Base-by-base conservation (phyloP, 768 basidiomycete species). In the Trametes meyenii region DNA sequence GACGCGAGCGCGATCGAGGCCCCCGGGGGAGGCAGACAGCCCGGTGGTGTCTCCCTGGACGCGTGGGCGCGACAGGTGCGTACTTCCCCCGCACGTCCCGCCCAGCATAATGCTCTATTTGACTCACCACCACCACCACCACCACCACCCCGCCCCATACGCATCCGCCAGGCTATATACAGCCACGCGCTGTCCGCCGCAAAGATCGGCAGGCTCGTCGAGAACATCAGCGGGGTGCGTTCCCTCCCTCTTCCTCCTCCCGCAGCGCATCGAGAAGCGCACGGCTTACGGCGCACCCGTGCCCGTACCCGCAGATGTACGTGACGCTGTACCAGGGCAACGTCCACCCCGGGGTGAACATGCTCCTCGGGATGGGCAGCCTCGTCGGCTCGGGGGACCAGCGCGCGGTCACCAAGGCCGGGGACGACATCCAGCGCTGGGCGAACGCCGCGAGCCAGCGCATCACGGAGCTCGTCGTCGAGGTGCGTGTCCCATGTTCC, bases 281-380 rank as follows among this genome's bases (percentile, higher is more conserved):
- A 42, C 40, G 13, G 4, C 3, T 42, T 12, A n/a, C 40, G 40
- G 4, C 3, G 2, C 14, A n/a, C n/a, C 2, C n/a, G n/a, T n/a
- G n/a, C n/a, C 40, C 40, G 11, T 12, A n/a, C 40, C 40, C 40
- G 11, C 40, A 53, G 52, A 53, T 53, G 52, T 53, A 53, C 52
- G 52, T 53, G 38, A 53, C 52, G 19, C 40, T 53, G 39, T 53
- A 53, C 38, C 19, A 42, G 21, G 38, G 52, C 39, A 40, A 53
- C 24, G 52, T 53, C 5, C 52, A 53, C 52, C 52, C 52, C 5
- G 52, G 52, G 23, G 52, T 53, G 21, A 53, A 53, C 52, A 53
- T 53, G 52, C 52, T 53, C 39, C 52, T 53, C 52, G 52, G 52
- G 7, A 53, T 53, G 52, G 52, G 52, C 23, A 42, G 26, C 38